A percentile compares a stretch with the other conserved stretches of the same genome.
Evolutionary conservation across 495 filamentous ascomycete genomes (phyloP).

Genomic region (Baudoinia panamericana): DNA sequence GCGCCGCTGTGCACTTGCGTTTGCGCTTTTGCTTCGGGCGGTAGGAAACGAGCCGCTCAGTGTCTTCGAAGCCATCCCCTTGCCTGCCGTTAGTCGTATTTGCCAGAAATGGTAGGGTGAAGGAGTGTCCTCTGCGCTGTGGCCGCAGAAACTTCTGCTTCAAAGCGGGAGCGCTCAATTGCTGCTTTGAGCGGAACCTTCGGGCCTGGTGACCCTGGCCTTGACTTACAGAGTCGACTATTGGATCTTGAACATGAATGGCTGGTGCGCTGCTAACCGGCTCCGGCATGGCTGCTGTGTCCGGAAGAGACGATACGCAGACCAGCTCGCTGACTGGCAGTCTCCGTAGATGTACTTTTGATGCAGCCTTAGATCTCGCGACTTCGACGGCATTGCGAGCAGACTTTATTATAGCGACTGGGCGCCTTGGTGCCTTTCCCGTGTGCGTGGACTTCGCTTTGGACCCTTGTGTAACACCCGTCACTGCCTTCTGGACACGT

Average conservation of each 20-base stretch:
- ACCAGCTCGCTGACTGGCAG: slow-evolving; percentile 12
- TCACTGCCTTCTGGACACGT: no score
- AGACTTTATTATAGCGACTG: no score
- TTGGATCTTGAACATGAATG: slow-evolving; percentile 2
- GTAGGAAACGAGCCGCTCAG: slow-evolving; percentile 3
- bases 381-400: no score
- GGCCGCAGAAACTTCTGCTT: neutral
- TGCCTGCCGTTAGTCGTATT: neutral
- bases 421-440: no score
- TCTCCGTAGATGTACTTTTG: no score
- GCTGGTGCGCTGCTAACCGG: neutral
- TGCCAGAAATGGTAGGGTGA: neutral
- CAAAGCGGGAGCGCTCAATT: neutral
- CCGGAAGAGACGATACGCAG: neutral
- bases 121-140: neutral
- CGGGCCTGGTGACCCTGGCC: neutral
- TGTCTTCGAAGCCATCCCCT: slow-evolving; percentile 18
- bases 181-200: neutral
- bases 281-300: neutral
- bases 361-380: no score
- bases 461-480: no score
- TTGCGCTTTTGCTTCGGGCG: neutral
- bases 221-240: neutral
- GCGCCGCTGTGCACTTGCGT: neutral
- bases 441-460: no score